A percentile compares a stretch with the other conserved stretches of the same genome.
Evolutionary conservation across 306 rosid genomes (phyloP).

Genomic region (Pueraria montana): DNA sequence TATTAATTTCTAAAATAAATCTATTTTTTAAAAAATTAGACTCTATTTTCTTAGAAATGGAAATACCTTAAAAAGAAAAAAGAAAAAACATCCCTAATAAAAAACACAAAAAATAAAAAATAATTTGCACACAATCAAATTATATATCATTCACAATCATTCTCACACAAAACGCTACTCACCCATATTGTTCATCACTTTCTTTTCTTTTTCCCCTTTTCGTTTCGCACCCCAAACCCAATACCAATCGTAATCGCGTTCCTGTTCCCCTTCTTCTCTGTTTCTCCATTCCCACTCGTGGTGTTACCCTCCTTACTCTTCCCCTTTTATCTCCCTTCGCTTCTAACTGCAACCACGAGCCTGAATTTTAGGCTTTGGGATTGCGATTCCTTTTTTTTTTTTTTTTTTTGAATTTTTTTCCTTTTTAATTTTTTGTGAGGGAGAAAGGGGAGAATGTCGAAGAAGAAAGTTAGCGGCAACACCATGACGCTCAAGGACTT

Average conservation of each 20-base stretch:
- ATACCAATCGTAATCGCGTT: background rate
- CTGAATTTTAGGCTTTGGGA: constrained; percentile 21
- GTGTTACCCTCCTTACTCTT: constrained; percentile 26
- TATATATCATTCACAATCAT: background rate
- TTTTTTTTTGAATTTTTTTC: background rate
- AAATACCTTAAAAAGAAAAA: too few relatives aligned
- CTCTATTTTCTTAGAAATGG: too few relatives aligned
- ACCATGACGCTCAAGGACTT: constrained; percentile 99
- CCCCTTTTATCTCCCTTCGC: background rate
- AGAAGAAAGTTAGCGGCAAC: constrained; percentile 91
- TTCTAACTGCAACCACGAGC: background rate
- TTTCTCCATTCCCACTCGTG: constrained; percentile 5
- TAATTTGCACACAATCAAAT: background rate
- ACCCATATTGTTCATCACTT: constrained; percentile 9
- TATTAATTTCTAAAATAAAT: too few relatives aligned
- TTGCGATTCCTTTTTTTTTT: background rate
- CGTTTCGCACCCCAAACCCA: constrained; percentile 5
- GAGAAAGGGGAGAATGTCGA: constrained; percentile 78
- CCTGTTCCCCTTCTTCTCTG: background rate
- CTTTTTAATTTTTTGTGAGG: background rate
- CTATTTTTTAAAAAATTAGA: too few relatives aligned
- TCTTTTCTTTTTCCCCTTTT: background rate
- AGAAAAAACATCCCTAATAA: too few relatives aligned
- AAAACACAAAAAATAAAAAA: too few relatives aligned
- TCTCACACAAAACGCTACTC: background rate